Evolutionary conservation across 169 alveolate genomes (phyloP).

Genomic region (Plasmodium ovale): DNA sequence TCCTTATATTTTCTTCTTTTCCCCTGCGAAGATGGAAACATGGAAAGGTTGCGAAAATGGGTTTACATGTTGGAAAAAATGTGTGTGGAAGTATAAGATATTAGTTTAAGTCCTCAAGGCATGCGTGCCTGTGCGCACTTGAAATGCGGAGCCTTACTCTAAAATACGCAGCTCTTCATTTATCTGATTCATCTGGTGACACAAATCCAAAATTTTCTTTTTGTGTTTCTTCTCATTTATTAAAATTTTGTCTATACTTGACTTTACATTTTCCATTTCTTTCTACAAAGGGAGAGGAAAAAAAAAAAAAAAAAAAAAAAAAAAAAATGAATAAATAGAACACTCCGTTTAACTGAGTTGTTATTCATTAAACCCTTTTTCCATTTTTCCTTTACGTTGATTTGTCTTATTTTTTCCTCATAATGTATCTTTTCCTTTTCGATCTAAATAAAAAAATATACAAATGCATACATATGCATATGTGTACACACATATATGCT

Average conservation of each 20-base stretch:
- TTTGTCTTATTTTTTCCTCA: conserved; percentile 58
- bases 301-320: background rate
- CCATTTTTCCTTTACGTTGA: conserved; percentile 31
- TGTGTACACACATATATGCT: no score
- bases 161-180: conserved; percentile 71
- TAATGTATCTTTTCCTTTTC: conserved; percentile 57
- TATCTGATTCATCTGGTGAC: conserved; percentile 75
- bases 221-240: conserved; percentile 71
- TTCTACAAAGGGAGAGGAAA: conserved; percentile 11
- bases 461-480: background rate
- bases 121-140: background rate
- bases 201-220: conserved; percentile 56
- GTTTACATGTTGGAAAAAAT: background rate
- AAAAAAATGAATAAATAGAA: no score
- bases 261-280: conserved; percentile 57
- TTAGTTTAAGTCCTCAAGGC: no score
- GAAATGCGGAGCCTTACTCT: conserved; percentile 18
- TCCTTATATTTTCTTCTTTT: conserved; percentile 73
- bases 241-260: conserved; percentile 57
- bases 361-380: no score
- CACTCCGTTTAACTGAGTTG: no score
- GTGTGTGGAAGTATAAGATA: no score
- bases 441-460: conserved; percentile 17
- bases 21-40: conserved; percentile 19
- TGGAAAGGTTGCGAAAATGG: background rate